Evolutionary conservation across 1,139 yeast species (phyloP), one percentile per base, ranked within the genome.

Genomic region (Pichia cactophila): DNA sequence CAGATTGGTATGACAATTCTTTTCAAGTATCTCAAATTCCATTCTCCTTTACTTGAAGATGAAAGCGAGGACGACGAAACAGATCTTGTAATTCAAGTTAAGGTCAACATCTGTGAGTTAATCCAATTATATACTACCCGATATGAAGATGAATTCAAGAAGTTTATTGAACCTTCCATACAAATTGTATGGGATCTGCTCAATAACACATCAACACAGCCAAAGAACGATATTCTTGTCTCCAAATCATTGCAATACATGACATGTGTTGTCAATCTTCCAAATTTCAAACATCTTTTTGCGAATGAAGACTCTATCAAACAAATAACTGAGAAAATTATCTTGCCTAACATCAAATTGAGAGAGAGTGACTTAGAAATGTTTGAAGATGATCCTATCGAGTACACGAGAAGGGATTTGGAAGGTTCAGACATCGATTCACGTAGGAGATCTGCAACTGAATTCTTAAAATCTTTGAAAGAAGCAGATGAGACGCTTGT

Each of bases 321-420:
- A 57, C 89, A 86, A 62, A 79, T 94, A 47, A 80, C 90, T 12
- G 87, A 85, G 60, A 84, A 84, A 58, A 85, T 92, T 55, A 81
- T 94, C 48, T 73, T 94, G 54, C 98, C 98, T 40, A 94, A 92
- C 63, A 81, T 90, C 61, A 78, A 83, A 23, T 75, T 92, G 60
- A 83, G 92, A 62, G 90, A 85, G 51, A 75, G 84, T 6, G 99
- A 94, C 63, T 89, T 88, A 61, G 98, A 94, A 65, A 67, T 83
- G 56, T 92, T 94, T 67, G 98, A 92, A 68, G 98, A 94, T 67
- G 98, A 94, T 62, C 98, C 98, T 40, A 84, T 92, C 48, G 94
- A 87, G 60, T 94, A 75, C 63, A 92, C 89, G 20, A 78, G 97
- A 61, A 77, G 95, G 52, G 98, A 94, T 66, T 72, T 94, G 50